A percentile compares a stretch with the other conserved stretches of the same genome.
phyloP scores from a whole-genome alignment of 768 basidiomycete genomes.

The Hygrophorus russula region DNA sequence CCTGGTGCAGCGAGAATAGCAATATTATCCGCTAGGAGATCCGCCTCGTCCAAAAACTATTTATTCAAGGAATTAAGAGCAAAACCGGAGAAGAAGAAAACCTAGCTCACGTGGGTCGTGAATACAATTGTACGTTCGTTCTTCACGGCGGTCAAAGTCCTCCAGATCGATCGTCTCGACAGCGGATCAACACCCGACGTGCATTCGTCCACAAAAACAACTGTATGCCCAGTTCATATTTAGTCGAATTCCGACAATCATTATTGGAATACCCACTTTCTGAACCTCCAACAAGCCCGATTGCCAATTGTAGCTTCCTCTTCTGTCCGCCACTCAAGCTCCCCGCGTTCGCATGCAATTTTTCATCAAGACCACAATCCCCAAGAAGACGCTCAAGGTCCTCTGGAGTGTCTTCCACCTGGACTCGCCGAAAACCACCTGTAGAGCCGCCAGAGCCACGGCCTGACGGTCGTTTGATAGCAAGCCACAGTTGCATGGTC shows the following conservation, averaged over 20 bases:
- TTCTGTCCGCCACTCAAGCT: slow-evolving; percentile 76
- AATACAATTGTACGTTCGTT: slow-evolving; percentile 60
- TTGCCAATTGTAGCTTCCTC: slow-evolving; percentile 73
- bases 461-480: slow-evolving; percentile 67
- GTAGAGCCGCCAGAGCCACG: too few species aligned
- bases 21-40: slow-evolving; percentile 66
- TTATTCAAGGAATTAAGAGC: background rate
- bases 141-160: slow-evolving; percentile 55
- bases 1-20: slow-evolving; percentile 69
- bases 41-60: slow-evolving; percentile 71
- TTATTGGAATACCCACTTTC: slow-evolving; percentile 54
- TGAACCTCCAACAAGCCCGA: slow-evolving; percentile 68
- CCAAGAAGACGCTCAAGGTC: slow-evolving; percentile 53
- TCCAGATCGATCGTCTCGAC: slow-evolving; percentile 70
- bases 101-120: slow-evolving; percentile 57
- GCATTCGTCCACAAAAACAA: slow-evolving; percentile 56
- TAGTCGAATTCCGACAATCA: too few species aligned
- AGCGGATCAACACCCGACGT: slow-evolving; percentile 79
- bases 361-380: slow-evolving; percentile 65
- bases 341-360: slow-evolving; percentile 53
- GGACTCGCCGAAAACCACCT: too few species aligned
- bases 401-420: slow-evolving; percentile 33
- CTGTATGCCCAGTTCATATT: slow-evolving; percentile 17
- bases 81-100: background rate
- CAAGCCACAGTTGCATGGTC: slow-evolving; percentile 61